Evolutionary conservation across 306 rosid species (phyloP), one percentile per base, ranked within the genome.

Genomic region (Fragaria ananassa): DNA sequence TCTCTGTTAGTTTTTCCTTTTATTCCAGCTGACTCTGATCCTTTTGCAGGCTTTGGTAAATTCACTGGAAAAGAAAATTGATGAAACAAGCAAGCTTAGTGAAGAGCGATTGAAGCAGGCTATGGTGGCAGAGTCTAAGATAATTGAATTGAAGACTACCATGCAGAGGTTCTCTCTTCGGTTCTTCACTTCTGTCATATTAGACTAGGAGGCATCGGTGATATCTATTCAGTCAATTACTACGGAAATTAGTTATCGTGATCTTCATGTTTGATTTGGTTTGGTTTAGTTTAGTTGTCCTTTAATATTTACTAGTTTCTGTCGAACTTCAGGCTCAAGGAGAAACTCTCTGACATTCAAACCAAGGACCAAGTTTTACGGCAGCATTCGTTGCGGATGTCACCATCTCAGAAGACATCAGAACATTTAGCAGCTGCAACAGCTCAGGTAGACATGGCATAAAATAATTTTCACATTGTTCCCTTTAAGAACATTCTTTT

Each of bases 71-170:
- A 88, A 71, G 78, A 90, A 87, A 86, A 81, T 87, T 82, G 91
- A 88, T 49, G 96, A 90, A 87, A 50, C 84, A 21, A 77, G 73
- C 82, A 87, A 54, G 78, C 79, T 88, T 64, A 83, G 99, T 79
- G 93, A 92, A 71, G 97, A 95, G 73, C 89, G 96, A 66, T 83
- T 88, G 87, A 90, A 83, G 84, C 99, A 89, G 86, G 90, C 91
- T 70, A 41, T 72, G 44, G 93, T 85, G 35, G 91, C 97, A 47
- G 99, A 95, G 81, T 81, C 86, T 27, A 91, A 86, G 90, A 93
- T 95, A 68, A 90, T 91, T 78, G 89, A 90, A 45, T 75, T 92
- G 77, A 95, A 92, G 89, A 91, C 95, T 42, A 12, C 86, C 68
- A 91, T 88, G 96, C 97, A 91, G 58, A 95, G 97, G 99, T 95